Evolutionary conservation across 2,329 filamentous ascomycete genomes (phyloP).

Genomic region (Amauroascus verrucosus): DNA sequence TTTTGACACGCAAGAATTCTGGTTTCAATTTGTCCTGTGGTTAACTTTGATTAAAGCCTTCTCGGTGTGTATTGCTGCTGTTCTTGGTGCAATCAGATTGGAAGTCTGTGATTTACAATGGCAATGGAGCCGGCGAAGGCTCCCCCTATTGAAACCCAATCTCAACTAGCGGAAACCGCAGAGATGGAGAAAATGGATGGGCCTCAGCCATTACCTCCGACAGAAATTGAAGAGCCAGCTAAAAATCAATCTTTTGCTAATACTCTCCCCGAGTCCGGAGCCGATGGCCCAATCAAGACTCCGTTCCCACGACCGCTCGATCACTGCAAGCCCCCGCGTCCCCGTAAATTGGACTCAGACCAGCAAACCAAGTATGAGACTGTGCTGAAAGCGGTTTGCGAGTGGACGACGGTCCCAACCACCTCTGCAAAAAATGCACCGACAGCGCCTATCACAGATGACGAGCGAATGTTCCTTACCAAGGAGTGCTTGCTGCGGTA

Average conservation of each 20-base stretch:
- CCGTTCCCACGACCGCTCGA: constrained; percentile 52
- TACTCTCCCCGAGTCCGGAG: constrained; percentile 30
- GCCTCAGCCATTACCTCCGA: not conserved
- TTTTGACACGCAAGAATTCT: not conserved
- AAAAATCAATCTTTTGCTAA: constrained; percentile 10
- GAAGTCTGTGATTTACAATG: not conserved
- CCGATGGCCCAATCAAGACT: constrained; percentile 40
- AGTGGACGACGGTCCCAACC: constrained; percentile 60
- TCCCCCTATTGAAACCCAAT: not conserved
- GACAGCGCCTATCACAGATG: constrained; percentile 58
- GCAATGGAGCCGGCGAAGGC: constrained; percentile 2
- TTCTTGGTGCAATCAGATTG: not conserved
- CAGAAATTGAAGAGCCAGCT: not conserved
- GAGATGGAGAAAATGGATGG: not conserved
- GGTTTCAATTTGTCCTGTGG: too few relatives aligned
- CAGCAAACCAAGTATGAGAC: constrained; percentile 73
- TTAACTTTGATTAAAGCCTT: too few relatives aligned
- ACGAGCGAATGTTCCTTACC: constrained; percentile 81
- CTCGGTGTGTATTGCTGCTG: not conserved
- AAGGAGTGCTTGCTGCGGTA: constrained; percentile 87
- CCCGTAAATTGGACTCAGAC: constrained; percentile 57
- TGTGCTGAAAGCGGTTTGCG: constrained; percentile 58
- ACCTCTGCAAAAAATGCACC: constrained; percentile 49
- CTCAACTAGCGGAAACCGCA: not conserved
- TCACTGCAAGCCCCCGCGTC: constrained; percentile 47